Evolutionary conservation across 2,329 filamentous ascomycete species (phyloP).

Genomic region (Clonostachys byssicola): DNA sequence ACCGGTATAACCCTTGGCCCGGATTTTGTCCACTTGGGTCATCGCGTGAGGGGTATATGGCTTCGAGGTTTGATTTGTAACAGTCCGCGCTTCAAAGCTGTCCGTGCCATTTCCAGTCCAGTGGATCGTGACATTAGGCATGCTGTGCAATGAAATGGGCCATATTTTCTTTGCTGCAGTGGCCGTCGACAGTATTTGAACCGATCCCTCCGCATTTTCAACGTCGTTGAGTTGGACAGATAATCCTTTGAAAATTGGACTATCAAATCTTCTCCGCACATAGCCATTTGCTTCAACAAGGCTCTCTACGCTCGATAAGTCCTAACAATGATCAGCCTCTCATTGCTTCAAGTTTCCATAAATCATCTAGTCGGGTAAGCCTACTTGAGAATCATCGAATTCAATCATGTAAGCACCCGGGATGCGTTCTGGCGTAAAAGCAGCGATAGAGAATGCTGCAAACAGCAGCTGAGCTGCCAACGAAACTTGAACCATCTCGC

Average conservation of each 20-base stretch:
- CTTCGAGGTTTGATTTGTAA: background rate
- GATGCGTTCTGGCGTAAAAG: background rate
- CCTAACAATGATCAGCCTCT: background rate
- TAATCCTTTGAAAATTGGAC: constrained; percentile 38
- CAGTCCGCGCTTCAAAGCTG: background rate
- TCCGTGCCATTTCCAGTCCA: constrained; percentile 29
- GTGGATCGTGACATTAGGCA: constrained; percentile 39
- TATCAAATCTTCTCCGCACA: constrained; percentile 32
- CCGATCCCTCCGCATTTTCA: constrained; percentile 20
- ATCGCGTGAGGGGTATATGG: constrained; percentile 24
- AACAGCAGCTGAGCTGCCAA: too few relatives aligned
- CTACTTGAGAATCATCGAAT: constrained; percentile 41
- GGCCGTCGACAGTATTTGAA: background rate
- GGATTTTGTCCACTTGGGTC: constrained; percentile 43
- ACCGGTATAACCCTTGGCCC: constrained; percentile 32
- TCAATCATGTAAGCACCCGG: constrained; percentile 13
- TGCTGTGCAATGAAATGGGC: constrained; percentile 37
- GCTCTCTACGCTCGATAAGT: background rate
- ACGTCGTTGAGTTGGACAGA: constrained; percentile 38
- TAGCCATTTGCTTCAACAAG: background rate
- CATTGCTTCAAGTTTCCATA: background rate
- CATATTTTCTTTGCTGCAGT: constrained; percentile 24
- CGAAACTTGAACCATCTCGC: too few relatives aligned
- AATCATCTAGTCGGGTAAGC: constrained; percentile 5
- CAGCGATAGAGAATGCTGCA: too few relatives aligned